These are phyloP conservation scores for Musa itinerans DNA, from an alignment of 176 grass and related monocot species.

Conservation along the genomic window DNA sequence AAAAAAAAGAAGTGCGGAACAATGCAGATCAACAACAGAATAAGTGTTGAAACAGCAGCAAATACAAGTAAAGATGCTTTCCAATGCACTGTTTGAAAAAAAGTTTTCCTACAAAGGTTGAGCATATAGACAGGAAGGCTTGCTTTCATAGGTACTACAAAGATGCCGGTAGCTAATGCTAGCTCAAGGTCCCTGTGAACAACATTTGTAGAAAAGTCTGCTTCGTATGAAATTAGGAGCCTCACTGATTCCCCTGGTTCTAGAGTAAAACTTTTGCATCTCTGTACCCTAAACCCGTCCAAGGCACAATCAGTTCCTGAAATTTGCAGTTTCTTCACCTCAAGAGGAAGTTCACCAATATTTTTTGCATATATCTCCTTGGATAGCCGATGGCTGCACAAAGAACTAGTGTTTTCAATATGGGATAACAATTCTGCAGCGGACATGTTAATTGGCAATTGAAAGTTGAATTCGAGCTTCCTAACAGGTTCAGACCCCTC, in stretches of 20 bases:
- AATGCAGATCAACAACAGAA: conserved; percentile 40
- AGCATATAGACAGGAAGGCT: conserved; percentile 56
- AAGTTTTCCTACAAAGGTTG: conserved; percentile 58
- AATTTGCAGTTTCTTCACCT: conserved; percentile 61
- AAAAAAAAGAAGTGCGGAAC: conserved; percentile 30
- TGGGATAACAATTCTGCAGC: conserved; percentile 13
- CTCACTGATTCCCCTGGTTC: conserved; percentile 60
- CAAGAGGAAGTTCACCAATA: conserved; percentile 77
- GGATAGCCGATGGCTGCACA: conserved; percentile 48
- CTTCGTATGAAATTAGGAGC: conserved; percentile 56
- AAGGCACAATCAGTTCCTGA: conserved; percentile 74
- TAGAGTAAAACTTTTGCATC: conserved; percentile 70
- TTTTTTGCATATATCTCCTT: conserved; percentile 93
- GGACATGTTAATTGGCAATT: conserved; percentile 35
- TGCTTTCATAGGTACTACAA: conserved; percentile 79
- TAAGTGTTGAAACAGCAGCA: conserved; percentile 33
- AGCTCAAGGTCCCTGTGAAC: conserved; percentile 88
- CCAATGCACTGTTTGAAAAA: conserved; percentile 40
- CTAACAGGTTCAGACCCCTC: conserved; percentile 70
- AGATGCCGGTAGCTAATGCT: conserved; percentile 58
- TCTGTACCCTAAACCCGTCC: conserved; percentile 59
- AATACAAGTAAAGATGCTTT: conserved; percentile 44
- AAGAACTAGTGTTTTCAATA: conserved; percentile 26
- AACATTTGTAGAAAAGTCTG: conserved; percentile 57
- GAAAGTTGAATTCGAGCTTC: conserved; percentile 79